Conservation (phyloP, 2,329 filamentous ascomycete species). For the Dactylonectria macrodidyma region DNA sequence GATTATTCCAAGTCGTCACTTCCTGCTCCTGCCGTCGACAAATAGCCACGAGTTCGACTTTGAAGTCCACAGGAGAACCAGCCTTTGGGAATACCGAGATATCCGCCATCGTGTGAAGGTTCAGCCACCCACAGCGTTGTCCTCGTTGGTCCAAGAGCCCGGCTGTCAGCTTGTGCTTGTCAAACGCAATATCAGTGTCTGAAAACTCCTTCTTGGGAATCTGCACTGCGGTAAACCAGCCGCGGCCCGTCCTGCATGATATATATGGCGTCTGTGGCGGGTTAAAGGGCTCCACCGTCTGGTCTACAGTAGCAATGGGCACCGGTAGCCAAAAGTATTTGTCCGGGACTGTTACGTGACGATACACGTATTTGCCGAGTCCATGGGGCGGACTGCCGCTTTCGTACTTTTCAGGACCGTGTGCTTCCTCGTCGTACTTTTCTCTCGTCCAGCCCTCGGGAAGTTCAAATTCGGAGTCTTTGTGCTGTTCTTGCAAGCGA, state of each 20-base stretch:
- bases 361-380: neutral
- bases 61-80: neutral
- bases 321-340: neutral
- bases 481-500: neutral
- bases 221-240: neutral
- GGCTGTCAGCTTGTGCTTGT: neutral
- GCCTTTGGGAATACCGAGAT: neutral
- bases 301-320: neutral
- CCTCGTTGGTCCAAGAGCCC: neutral
- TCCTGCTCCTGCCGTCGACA: neutral
- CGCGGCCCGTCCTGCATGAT: neutral
- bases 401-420: neutral
- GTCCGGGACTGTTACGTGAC: neutral
- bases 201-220: neutral
- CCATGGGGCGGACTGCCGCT: neutral
- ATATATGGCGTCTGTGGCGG: neutral
- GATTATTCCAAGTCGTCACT: neutral
- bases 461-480: neutral
- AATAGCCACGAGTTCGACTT: neutral
- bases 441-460: conserved; percentile 3
- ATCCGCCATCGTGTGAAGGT: neutral
- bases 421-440: neutral
- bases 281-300: neutral
- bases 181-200: neutral
- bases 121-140: neutral